phyloP scores from a whole-genome alignment of 2,329 filamentous ascomycete species.

The Tolypocladium guangdongense region DNA sequence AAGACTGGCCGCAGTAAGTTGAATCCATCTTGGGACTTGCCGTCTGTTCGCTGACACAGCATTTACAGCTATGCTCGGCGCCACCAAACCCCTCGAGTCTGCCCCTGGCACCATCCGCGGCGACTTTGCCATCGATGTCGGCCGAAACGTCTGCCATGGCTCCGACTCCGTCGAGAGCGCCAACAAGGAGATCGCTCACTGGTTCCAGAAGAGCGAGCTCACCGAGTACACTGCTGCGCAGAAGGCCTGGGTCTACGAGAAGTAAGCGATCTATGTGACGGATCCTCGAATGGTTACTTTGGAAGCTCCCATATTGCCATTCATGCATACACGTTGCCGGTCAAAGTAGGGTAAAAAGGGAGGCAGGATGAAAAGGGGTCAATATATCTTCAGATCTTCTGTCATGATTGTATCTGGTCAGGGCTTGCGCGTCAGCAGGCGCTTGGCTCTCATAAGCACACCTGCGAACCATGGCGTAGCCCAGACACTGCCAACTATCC shows the following conservation, averaged over 20 bases:
- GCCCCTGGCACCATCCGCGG: constrained; percentile 97
- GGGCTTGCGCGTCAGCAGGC: constrained; percentile 16
- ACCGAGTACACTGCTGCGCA: constrained; percentile 74
- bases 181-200: constrained; percentile 98
- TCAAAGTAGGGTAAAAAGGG: neutral
- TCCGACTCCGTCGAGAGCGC: constrained; percentile 98
- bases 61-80: constrained; percentile 70
- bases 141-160: constrained; percentile 99
- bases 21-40: neutral
- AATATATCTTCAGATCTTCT: neutral
- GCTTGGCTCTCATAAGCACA: constrained; percentile 36
- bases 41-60: constrained; percentile 1
- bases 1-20: constrained; percentile 87
- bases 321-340: neutral
- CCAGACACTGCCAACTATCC: constrained; percentile 73
- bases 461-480: constrained; percentile 87
- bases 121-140: constrained; percentile 69
- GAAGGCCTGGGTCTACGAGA: constrained; percentile 88
- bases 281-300: neutral
- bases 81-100: constrained; percentile 95
- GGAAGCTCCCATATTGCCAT: neutral
- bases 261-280: neutral
- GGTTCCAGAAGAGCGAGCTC: constrained; percentile 88
- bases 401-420: constrained; percentile 4
- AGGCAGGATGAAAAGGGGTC: neutral